Conservation (phyloP, 2,329 filamentous ascomycete species). For the Magnaporthiopsis rhizophila region DNA sequence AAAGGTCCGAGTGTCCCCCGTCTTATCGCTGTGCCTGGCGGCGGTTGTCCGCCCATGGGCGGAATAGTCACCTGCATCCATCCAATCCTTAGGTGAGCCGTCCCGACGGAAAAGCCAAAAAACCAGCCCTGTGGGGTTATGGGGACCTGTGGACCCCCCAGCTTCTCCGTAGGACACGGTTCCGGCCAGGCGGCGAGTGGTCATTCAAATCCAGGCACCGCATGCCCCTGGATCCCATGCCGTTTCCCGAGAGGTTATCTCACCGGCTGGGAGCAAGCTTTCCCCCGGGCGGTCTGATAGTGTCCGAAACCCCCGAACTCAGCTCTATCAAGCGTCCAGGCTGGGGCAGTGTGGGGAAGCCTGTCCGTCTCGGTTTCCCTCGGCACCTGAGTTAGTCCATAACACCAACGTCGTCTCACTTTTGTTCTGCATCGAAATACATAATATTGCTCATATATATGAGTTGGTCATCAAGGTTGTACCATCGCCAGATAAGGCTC, state of each 20-base stretch:
- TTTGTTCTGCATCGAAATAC: neutral
- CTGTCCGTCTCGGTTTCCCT: neutral
- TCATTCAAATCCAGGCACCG: neutral
- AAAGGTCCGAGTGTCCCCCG: too few relatives aligned
- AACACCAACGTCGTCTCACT: neutral
- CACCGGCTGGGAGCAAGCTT: neutral
- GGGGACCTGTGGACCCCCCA: neutral
- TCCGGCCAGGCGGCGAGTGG: slow-evolving; percentile 1
- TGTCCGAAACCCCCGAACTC: neutral
- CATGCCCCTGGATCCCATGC: neutral
- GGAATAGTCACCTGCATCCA: slow-evolving; percentile 17
- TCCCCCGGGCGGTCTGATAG: neutral
- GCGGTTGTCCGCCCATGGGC: too few relatives aligned
- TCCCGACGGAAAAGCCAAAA: neutral
- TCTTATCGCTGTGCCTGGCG: too few relatives aligned
- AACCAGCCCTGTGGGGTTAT: neutral
- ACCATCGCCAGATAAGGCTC: neutral
- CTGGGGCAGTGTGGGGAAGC: neutral
- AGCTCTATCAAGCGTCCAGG: neutral
- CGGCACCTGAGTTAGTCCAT: neutral
- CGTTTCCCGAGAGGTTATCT: neutral
- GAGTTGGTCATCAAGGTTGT: neutral
- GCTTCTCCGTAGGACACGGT: slow-evolving; percentile 8
- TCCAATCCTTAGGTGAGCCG: neutral
- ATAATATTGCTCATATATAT: neutral